phyloP scores from a whole-genome alignment of 352 stramenopile genomes.

The Pythium dissimile region DNA sequence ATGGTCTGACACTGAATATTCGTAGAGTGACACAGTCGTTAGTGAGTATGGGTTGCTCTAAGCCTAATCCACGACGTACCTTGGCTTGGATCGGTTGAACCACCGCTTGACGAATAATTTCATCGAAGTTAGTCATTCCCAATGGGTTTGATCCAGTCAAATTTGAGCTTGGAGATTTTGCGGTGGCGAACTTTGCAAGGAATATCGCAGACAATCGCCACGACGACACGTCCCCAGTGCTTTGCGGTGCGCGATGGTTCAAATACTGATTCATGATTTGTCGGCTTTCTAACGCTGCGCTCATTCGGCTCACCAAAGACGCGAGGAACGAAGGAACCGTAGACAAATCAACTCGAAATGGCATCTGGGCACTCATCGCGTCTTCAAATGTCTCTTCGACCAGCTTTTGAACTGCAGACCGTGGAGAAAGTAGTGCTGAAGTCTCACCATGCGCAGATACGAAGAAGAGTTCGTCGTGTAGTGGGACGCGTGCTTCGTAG shows the following conservation, averaged over 20 bases:
- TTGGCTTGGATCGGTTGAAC: slow-evolving; percentile 19
- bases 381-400: slow-evolving; percentile 37
- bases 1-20: slow-evolving; percentile 37
- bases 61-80: slow-evolving; percentile 36
- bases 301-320: slow-evolving; percentile 32
- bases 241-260: slow-evolving; percentile 25
- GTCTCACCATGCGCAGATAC: background rate
- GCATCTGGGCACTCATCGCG: slow-evolving; percentile 33
- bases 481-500: slow-evolving; percentile 32
- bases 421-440: slow-evolving; percentile 18
- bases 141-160: no score
- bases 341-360: slow-evolving; percentile 33
- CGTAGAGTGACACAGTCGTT: background rate
- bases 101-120: slow-evolving; percentile 1
- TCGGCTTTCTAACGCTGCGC: slow-evolving; percentile 49
- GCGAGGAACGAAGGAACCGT: slow-evolving; percentile 47
- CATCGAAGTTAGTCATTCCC: background rate
- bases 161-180: background rate
- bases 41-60: background rate
- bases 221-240: background rate
- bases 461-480: slow-evolving; percentile 62
- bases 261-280: slow-evolving; percentile 65
- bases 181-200: background rate
- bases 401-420: slow-evolving; percentile 5
- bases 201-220: background rate